Evolutionary conservation across 495 filamentous ascomycete genomes (phyloP).

Genomic region (Trichoderma reesei): DNA sequence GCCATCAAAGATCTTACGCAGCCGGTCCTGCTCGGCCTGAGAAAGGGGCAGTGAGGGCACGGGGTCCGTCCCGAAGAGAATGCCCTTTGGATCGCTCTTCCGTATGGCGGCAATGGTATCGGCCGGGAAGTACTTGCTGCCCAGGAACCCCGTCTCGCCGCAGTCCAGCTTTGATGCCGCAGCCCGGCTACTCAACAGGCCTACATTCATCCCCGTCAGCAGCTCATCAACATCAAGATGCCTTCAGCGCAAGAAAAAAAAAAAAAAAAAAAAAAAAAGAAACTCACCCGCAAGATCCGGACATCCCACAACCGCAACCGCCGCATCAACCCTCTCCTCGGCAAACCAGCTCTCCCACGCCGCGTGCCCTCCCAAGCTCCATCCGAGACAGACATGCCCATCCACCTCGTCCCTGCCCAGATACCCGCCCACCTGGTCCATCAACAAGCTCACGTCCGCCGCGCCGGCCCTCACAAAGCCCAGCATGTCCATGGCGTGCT

Average conservation of each 20-base stretch:
- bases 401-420: slow-evolving; percentile 57
- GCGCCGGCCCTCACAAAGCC: slow-evolving; percentile 39
- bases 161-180: slow-evolving; percentile 57
- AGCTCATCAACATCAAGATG: too few species aligned
- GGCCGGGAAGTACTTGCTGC: slow-evolving; percentile 63
- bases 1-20: slow-evolving; percentile 39
- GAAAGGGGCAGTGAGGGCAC: slow-evolving; percentile 20
- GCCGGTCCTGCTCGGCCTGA: slow-evolving; percentile 20
- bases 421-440: slow-evolving; percentile 67
- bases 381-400: slow-evolving; percentile 64
- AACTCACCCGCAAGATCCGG: slow-evolving; percentile 65
- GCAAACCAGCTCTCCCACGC: slow-evolving; percentile 74
- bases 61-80: slow-evolving; percentile 47
- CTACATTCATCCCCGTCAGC: slow-evolving; percentile 18
- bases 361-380: slow-evolving; percentile 82
- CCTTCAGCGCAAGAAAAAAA: too few species aligned
- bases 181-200: slow-evolving; percentile 68
- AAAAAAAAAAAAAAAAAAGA: too few species aligned
- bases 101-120: slow-evolving; percentile 52
- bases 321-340: slow-evolving; percentile 67
- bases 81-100: slow-evolving; percentile 58
- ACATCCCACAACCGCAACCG: slow-evolving; percentile 74
- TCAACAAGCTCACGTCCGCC: slow-evolving; percentile 57
- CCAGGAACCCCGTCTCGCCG: slow-evolving; percentile 54
- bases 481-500: slow-evolving; percentile 87